These are phyloP conservation scores for Orbilia quercus DNA, from an alignment of 2,329 filamentous ascomycete species.

Conservation along the genomic window DNA sequence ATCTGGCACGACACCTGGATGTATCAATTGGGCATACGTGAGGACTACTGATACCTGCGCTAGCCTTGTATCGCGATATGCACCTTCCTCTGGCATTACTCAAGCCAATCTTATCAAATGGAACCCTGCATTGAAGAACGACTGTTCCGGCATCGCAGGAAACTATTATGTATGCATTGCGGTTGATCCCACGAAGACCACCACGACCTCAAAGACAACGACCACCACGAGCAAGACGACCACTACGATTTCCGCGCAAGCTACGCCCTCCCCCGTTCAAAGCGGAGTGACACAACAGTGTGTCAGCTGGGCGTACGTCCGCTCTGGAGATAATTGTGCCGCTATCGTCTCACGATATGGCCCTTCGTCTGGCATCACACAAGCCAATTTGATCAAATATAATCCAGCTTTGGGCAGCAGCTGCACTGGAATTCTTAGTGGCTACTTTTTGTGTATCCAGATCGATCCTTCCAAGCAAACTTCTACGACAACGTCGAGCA, in stretches of 20 bases:
- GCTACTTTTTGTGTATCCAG: slow-evolving; percentile 16
- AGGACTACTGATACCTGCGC: background rate
- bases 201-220: slow-evolving; percentile 6
- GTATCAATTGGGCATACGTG: slow-evolving; percentile 17
- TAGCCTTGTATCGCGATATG: slow-evolving; percentile 6
- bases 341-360: slow-evolving; percentile 5
- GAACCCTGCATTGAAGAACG: slow-evolving; percentile 18
- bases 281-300: background rate
- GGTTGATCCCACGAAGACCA: background rate
- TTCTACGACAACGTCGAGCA: background rate
- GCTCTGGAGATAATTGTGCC: slow-evolving; percentile 8
- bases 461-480: slow-evolving; percentile 4
- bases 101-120: slow-evolving; percentile 27
- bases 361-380: slow-evolving; percentile 1
- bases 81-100: background rate
- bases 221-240: slow-evolving; percentile 11
- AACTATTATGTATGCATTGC: slow-evolving; percentile 17
- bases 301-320: background rate
- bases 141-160: slow-evolving; percentile 16
- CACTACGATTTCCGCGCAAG: slow-evolving; percentile 8
- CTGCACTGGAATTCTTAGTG: slow-evolving; percentile 8
- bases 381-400: slow-evolving; percentile 15
- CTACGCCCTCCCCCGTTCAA: slow-evolving; percentile 1
- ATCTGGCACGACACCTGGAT: slow-evolving; percentile 5
- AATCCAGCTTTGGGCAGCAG: slow-evolving; percentile 13